Evolutionary conservation across 2,329 filamentous ascomycete genomes (phyloP).

Genomic region (Microsporum canis): DNA sequence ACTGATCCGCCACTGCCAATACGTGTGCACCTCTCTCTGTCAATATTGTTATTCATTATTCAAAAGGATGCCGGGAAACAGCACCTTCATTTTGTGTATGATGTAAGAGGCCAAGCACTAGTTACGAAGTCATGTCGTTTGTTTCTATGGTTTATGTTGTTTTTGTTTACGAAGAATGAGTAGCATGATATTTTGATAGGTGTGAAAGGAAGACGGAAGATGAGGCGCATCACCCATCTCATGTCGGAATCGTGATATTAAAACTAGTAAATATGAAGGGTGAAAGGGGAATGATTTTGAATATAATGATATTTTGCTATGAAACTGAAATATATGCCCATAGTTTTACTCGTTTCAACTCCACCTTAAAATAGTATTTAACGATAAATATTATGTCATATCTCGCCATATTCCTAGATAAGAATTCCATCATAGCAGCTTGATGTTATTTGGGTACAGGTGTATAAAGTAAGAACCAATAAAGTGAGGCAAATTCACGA

Average conservation of each 20-base stretch:
- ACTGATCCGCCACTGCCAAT: neutral
- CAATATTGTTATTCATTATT: neutral
- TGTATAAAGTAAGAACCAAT: no score
- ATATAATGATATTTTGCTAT: neutral
- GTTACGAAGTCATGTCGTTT: slow-evolving; percentile 3
- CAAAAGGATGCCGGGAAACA: slow-evolving; percentile 1
- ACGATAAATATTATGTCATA: no score
- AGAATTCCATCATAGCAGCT: no score
- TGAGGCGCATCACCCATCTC: neutral
- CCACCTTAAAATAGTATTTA: neutral
- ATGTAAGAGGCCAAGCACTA: neutral
- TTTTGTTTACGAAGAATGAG: neutral
- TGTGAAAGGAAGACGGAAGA: neutral
- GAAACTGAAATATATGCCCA: neutral
- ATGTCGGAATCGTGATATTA: neutral
- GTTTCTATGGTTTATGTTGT: neutral
- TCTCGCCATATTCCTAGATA: no score
- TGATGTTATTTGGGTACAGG: no score
- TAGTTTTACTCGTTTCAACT: neutral
- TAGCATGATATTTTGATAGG: neutral
- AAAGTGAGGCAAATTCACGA: no score
- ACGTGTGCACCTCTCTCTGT: neutral
- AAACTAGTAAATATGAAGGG: neutral
- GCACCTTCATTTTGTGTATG: neutral
- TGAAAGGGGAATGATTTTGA: neutral